Evolutionary conservation across 2,329 filamentous ascomycete species (phyloP).

Genomic region (Tolypocladium tundrense): DNA sequence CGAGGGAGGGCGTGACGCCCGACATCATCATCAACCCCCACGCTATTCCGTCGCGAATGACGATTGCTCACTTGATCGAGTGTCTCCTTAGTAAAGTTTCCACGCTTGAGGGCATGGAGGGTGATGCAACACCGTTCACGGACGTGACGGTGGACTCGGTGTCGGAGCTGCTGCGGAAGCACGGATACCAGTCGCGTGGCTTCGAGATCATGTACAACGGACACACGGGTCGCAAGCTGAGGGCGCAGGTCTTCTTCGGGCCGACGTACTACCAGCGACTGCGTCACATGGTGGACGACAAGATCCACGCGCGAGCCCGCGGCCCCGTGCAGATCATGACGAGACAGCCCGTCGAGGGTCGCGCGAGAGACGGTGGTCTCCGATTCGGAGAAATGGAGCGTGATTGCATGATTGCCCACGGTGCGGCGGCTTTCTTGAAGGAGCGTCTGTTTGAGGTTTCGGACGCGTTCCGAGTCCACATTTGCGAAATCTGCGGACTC

Average conservation of each 20-base stretch:
- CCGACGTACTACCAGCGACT: slow-evolving; percentile 98
- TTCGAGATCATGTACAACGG: slow-evolving; percentile 99
- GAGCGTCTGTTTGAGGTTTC: slow-evolving; percentile 95
- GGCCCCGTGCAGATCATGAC: slow-evolving; percentile 97
- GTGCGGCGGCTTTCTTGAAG: slow-evolving; percentile 92
- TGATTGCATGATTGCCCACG: slow-evolving; percentile 99
- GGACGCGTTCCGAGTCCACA: slow-evolving; percentile 94
- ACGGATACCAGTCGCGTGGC: slow-evolving; percentile 92
- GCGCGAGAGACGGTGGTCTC: slow-evolving; percentile 92
- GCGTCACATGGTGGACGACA: slow-evolving; percentile 99
- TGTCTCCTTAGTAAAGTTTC: slow-evolving; percentile 95
- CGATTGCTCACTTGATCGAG: slow-evolving; percentile 99
- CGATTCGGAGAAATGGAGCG: slow-evolving; percentile 99
- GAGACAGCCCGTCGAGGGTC: slow-evolving; percentile 93
- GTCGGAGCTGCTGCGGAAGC: slow-evolving; percentile 72
- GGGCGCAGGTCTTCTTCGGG: slow-evolving; percentile 91
- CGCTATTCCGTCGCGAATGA: slow-evolving; percentile 99
- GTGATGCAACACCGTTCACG: slow-evolving; percentile 95
- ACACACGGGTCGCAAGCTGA: slow-evolving; percentile 87
- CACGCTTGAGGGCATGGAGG: slow-evolving; percentile 85
- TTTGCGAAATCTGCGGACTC: slow-evolving; percentile 96
- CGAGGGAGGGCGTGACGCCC: slow-evolving; percentile 77
- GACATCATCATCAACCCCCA: slow-evolving; percentile 99
- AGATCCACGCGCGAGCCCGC: slow-evolving; percentile 97
- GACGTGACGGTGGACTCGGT: slow-evolving; percentile 94